Evolutionary conservation across 768 basidiomycete genomes (phyloP).

Genomic region (Russula griseocarnosa): DNA sequence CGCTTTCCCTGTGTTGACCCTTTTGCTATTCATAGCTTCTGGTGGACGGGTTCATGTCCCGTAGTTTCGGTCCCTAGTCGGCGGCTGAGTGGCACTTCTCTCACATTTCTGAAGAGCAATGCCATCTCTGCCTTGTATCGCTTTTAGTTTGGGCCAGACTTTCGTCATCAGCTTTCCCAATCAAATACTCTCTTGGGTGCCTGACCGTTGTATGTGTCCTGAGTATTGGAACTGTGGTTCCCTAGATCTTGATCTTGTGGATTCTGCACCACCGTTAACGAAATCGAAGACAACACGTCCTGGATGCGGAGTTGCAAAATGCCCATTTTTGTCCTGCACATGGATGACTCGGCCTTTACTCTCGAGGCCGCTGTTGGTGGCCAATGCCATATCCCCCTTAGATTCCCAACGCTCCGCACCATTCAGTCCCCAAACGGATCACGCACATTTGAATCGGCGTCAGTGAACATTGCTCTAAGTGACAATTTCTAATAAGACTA

Average conservation of each 20-base stretch:
- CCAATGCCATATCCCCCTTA: slow-evolving; percentile 4
- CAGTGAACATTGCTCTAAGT: neutral
- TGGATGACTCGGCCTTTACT: slow-evolving; percentile 14
- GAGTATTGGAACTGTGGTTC: no score
- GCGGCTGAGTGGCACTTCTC: slow-evolving; percentile 3
- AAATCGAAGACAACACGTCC: slow-evolving; percentile 14
- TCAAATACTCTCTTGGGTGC: no score
- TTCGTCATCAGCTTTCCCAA: neutral
- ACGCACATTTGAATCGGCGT: slow-evolving; percentile 16
- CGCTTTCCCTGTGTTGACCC: no score
- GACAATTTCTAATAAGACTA: neutral
- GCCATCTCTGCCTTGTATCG: neutral
- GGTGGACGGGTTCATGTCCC: slow-evolving; percentile 6
- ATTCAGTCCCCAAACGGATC: slow-evolving; percentile 3
- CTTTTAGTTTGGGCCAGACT: neutral
- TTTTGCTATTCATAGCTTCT: no score
- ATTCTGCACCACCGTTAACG: neutral
- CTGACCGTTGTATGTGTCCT: no score
- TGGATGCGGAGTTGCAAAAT: slow-evolving; percentile 15
- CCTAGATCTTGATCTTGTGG: no score
- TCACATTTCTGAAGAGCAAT: neutral
- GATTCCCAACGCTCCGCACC: neutral
- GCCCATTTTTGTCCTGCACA: slow-evolving; percentile 16
- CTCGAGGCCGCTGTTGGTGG: slow-evolving; percentile 3
- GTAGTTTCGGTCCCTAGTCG: neutral